Evolutionary conservation across 2,329 filamentous ascomycete species (phyloP).

Genomic region (Sordariomycetes sp.): DNA sequence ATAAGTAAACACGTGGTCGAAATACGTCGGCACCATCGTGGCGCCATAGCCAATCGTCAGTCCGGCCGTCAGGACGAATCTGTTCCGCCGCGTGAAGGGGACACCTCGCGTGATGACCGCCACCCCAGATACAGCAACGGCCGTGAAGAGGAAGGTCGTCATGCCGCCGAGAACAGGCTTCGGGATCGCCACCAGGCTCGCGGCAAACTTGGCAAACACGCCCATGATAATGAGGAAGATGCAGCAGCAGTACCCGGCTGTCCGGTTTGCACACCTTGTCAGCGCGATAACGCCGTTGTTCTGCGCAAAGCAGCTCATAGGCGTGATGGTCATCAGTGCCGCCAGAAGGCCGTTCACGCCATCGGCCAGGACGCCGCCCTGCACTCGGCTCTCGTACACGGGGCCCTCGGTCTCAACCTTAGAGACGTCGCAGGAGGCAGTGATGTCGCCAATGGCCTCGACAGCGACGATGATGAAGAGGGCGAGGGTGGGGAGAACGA

Average conservation of each 20-base stretch:
- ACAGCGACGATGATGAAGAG: constrained; percentile 65
- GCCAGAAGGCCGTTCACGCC: constrained; percentile 67
- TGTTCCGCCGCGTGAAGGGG: constrained; percentile 66
- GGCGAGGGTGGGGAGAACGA: constrained; percentile 61
- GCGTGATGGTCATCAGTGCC: constrained; percentile 68
- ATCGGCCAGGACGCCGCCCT: constrained; percentile 70
- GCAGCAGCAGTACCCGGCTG: constrained; percentile 68
- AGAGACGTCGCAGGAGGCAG: constrained; percentile 72
- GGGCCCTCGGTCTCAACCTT: constrained; percentile 62
- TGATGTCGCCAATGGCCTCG: constrained; percentile 73
- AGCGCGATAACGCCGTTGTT: constrained; percentile 80
- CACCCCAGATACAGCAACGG: constrained; percentile 68
- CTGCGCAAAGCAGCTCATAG: constrained; percentile 72
- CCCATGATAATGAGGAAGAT: constrained; percentile 73
- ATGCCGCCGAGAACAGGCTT: constrained; percentile 55
- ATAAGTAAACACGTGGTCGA: constrained; percentile 63
- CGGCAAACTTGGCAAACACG: constrained; percentile 74
- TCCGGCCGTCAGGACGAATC: constrained; percentile 71
- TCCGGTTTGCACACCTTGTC: constrained; percentile 71
- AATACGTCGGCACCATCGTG: constrained; percentile 57
- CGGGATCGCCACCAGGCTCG: constrained; percentile 67
- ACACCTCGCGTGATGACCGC: constrained; percentile 61
- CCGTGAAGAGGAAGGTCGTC: constrained; percentile 72
- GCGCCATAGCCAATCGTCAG: constrained; percentile 64
- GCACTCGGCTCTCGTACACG: constrained; percentile 65